Base-by-base conservation (phyloP, 768 basidiomycete species). In the Serendipita indica region DNA sequence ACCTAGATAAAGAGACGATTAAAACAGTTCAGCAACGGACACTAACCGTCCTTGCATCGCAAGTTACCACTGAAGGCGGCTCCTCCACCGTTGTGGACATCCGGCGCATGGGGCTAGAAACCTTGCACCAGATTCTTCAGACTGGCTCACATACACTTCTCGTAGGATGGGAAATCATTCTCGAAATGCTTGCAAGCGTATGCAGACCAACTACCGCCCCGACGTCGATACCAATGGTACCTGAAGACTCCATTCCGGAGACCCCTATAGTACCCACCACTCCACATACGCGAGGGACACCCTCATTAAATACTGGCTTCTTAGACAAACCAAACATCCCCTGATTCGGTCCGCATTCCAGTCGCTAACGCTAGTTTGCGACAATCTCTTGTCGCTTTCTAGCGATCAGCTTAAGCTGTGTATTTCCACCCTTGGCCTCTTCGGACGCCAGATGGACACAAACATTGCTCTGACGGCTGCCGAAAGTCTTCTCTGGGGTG, bases 381-480 rank as follows among this genome's bases (percentile, higher is more conserved):
- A 99, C 67, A 89, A 89, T 2, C 79, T 97, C 5, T 83, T 89
- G 1, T 79, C 80, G 1, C 78, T 98, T 16, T 84, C 86, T 0
- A 78, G 83, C 0, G 79, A 83, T 25, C 85, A 94, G 65, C 80
- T 97, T 22, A 83, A 84, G 5, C 75, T 89, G 6, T 97, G 92
- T 64, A 94, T 98, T 70, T 80, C 76, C 61, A 93, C 94, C 3
- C 75, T 99, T 0, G 89, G 89, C 3, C 83, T 86, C 58, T 99
- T 94, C 69, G 92, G 93, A 5, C 79, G 84, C 16, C 94, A 98
- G 65, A 78, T 82, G 0, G 96, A 98, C 63, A 93, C 94, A 35
- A 99, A 99, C 64, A 94, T 99, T 59, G 89, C 92, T 1, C 72
- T 99, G 58, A 94, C 94, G 0, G 89, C 90, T 0, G 90, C 93